Base-by-base conservation (phyloP, 2,329 filamentous ascomycete genomes). In the Penicillium sclerotigenum region DNA sequence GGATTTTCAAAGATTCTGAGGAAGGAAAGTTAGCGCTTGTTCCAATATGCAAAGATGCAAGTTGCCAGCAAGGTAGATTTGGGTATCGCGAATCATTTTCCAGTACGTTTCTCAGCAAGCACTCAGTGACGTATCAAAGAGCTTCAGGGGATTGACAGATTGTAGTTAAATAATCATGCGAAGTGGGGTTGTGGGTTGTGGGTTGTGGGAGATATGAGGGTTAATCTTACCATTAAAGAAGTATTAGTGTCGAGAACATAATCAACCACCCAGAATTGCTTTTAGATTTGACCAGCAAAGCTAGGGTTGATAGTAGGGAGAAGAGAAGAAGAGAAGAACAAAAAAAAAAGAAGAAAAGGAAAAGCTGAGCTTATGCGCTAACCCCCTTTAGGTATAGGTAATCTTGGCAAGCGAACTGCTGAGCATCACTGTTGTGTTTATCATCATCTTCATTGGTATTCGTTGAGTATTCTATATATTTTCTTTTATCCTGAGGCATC, bases 71-170 rank as follows among this genome's bases (percentile, higher is more conserved):
- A 33, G 10, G 37, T 48, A 10, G 18, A 48, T 26, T 48, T 36
- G 10, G 18, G 36, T 52, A 47, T 59, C 56, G 60, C 61, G 49
- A 65, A 52, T 72, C 70, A 71, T 74, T 71, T 65, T 64, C 68
- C 52, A 65, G 70, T 76, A 76, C 73, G 61, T 75, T 77, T 75
- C 73, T 77, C 74, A 75, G 65, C 69, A 60, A 63, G 59, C 72
- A 68, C 72, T 73, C 72, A 66, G 66, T 70, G 67, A 73, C 67
- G 72, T 73, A 64, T 65, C 66, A 66, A 67, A 57, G 73, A 77
- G 77, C 77, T 78, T 90, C 87, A 88, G 87, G 81, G 85, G 87
- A 90, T 90, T 90, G 87, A 90, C 87, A 90, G 87, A 90, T 89
- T 75, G 75, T 75, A 78, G 78, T 77, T 77, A 71, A 80, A 77